Conservation (phyloP, 345 rosid species). For the Turnera subulata region DNA sequence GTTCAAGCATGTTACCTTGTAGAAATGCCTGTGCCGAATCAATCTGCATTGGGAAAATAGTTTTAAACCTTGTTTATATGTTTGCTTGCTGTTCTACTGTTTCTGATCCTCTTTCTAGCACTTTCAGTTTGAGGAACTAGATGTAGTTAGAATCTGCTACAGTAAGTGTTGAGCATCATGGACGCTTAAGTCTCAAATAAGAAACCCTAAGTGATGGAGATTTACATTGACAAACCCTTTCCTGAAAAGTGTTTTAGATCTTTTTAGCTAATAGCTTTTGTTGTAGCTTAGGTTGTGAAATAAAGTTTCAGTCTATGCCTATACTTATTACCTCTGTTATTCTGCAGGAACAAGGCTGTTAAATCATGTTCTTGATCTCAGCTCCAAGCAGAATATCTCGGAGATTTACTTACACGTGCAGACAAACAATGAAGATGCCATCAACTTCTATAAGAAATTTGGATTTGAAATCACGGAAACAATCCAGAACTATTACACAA, state of each 20-base stretch:
- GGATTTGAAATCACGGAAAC: conserved; percentile 84
- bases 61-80: no score
- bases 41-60: no score
- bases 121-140: no score
- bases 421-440: conserved; percentile 95
- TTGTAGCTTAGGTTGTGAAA: not conserved
- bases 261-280: not conserved
- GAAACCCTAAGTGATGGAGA: no score
- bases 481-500: conserved; percentile 75
- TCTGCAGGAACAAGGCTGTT: conserved; percentile 75
- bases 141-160: no score
- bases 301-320: not conserved
- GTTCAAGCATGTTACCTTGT: not conserved
- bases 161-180: no score
- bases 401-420: conserved; percentile 97
- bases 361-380: conserved; percentile 83
- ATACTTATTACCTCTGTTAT: conserved; percentile 7
- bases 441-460: conserved; percentile 89
- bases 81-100: not conserved
- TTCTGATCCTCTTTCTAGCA: not conserved
- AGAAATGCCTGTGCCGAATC: no score
- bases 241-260: not conserved
- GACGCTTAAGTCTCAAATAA: no score
- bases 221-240: no score
- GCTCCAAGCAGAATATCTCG: conserved; percentile 59